Base-by-base conservation (phyloP, 176 grass and related monocot genomes). In the Puya raimondii region DNA sequence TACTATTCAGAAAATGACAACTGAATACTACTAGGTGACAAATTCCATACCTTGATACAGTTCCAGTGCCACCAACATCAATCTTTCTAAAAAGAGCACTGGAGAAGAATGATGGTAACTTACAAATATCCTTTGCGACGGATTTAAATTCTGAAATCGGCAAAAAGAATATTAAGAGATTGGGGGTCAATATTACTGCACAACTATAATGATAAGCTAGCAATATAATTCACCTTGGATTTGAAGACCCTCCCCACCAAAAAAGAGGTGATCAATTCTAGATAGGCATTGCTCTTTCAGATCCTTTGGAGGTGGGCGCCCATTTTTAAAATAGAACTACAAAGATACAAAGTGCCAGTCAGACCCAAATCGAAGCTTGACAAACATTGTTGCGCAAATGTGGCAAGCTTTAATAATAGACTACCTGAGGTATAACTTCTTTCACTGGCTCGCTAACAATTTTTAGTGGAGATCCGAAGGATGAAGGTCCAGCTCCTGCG, bases 321-420 rank as follows among this genome's bases (percentile, higher is more conserved):
- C 95, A 84, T 99, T 71, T 75, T 94, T 87, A 78, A 99, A 99
- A 74, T 99, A 99, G 70, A 99, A 99, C 95, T 99, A 75, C 18
- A 12, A 82, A 66, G 12, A 42, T 71, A 80, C 25, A 69, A 3
- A 74, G 50, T 72, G 16, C 66, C 72, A 12, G 64, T 64, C 66
- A 83, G 47, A 80, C 78, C 22, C 78, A 74, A 59, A 61, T 18
- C 16, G 2, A 59, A 61, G 17, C 7, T 21, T 18, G 16, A 10
- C 56, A 61, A 61, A 61, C 0, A 10, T 22, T 59, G 17, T 9
- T 61, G 56, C n/a, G 16, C 21, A 61, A 15, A 61, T 20, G 21
- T 61, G 16, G 7, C 16, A 21, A 42, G 33, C 4, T 22, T 17
- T 9, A 61, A 61, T 42, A 67, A 67, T 48, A 67, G 64, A 71